Evolutionary conservation across 768 basidiomycete species (phyloP).

Genomic region (Crassisporium funariophilum): DNA sequence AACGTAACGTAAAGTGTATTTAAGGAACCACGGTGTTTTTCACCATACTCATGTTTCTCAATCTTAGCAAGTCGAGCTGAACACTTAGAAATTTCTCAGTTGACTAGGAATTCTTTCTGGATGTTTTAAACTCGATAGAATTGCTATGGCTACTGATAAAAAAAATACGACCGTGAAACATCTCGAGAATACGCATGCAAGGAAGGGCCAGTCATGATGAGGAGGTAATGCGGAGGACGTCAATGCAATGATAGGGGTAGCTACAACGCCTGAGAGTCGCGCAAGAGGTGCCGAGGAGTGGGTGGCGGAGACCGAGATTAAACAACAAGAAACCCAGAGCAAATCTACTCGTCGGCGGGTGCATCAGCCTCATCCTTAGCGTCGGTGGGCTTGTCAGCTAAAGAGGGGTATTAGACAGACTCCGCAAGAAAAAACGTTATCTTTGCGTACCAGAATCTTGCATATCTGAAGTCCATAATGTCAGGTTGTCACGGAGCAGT

Average conservation of each 20-base stretch:
- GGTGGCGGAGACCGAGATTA: constrained; percentile 5
- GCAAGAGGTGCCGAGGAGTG: constrained; percentile 8
- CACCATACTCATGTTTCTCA: no score
- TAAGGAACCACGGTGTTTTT: no score
- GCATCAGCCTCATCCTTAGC: constrained; percentile 70
- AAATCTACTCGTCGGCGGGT: constrained; percentile 65
- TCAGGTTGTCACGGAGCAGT: constrained; percentile 94
- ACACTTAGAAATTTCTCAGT: no score
- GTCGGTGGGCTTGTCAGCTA: constrained; percentile 71
- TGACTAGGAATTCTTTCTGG: constrained; percentile 10
- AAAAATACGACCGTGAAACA: constrained; percentile 9
- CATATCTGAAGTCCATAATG: constrained; percentile 98
- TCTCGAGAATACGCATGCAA: constrained; percentile 19
- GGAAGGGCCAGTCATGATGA: constrained; percentile 8
- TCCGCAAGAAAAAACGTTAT: background rate
- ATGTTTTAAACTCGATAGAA: constrained; percentile 10
- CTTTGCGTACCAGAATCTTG: constrained; percentile 76
- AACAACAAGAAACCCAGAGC: constrained; percentile 15
- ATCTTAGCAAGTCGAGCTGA: no score
- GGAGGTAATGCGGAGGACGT: background rate
- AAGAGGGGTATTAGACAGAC: constrained; percentile 12
- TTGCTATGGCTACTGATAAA: constrained; percentile 14
- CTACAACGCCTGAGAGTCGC: constrained; percentile 8
- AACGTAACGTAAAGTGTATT: no score
- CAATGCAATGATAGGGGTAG: constrained; percentile 5